Percentiles rank a stretch among this genome's conserved stretches.
These are phyloP conservation scores for Apiotrichum laibachii DNA, from an alignment of 1,284 basidiomycete species.

Conservation along the genomic window DNA sequence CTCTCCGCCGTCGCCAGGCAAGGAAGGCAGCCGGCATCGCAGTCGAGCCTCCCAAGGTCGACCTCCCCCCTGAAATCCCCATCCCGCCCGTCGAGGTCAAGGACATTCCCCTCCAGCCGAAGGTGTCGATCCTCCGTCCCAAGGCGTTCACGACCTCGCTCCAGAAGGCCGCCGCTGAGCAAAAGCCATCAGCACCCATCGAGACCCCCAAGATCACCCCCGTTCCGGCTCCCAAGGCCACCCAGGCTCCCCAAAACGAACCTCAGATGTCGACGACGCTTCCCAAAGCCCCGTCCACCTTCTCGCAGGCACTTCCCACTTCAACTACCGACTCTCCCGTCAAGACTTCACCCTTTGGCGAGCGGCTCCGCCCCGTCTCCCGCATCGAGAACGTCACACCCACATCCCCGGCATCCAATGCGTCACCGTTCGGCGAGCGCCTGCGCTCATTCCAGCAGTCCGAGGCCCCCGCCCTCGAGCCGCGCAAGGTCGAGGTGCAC, in stretches of 20 bases:
- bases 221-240: background rate
- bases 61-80: conserved; percentile 13
- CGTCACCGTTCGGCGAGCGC: conserved; percentile 5
- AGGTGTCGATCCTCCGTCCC: background rate
- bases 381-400: background rate
- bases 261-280: background rate
- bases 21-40: conserved; percentile 31
- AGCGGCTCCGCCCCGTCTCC: conserved; percentile 4
- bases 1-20: conserved; percentile 39
- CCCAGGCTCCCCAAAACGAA: background rate
- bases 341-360: conserved; percentile 28
- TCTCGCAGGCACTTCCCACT: conserved; percentile 14
- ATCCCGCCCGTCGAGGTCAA: conserved; percentile 2
- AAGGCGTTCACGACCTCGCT: no score
- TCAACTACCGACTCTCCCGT: background rate
- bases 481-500: conserved; percentile 7
- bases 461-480: background rate
- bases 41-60: conserved; percentile 14
- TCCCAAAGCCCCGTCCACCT: background rate
- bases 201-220: background rate
- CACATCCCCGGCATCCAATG: background rate
- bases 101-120: background rate
- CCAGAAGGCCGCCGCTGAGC: no score
- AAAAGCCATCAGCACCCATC: background rate
- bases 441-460: background rate